phyloP scores from a whole-genome alignment of 1,139 yeast species.

The Kodamaea anthophila region DNA sequence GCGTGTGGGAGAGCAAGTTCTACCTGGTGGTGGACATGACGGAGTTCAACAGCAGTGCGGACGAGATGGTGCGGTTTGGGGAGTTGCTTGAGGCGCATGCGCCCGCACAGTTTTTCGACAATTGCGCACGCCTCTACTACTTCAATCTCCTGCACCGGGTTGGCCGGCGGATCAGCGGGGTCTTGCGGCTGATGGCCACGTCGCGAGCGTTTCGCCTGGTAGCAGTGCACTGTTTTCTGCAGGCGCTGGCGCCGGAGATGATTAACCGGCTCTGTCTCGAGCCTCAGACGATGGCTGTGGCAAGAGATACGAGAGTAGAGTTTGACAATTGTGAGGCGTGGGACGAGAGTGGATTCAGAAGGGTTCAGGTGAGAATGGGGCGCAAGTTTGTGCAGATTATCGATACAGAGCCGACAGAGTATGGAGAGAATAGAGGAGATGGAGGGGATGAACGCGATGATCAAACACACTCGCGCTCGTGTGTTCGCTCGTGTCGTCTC shows the following conservation, averaged over 20 bases:
- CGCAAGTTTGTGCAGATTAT: conserved; percentile 60
- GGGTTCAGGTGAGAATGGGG: conserved; percentile 65
- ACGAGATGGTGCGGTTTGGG: conserved; percentile 25
- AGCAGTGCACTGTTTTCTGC: conserved; percentile 32
- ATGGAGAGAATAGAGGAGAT: conserved; percentile 12
- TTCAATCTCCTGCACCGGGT: conserved; percentile 53
- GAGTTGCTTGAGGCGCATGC: conserved; percentile 33
- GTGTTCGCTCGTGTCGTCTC: conserved; percentile 32
- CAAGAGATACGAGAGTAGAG: conserved; percentile 55
- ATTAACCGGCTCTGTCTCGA: conserved; percentile 47
- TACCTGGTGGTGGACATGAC: conserved; percentile 67
- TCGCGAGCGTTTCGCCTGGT: conserved; percentile 15
- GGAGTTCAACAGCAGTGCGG: conserved; percentile 36
- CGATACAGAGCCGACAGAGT: conserved; percentile 23
- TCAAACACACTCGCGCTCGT: too few species aligned
- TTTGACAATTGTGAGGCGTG: conserved; percentile 52
- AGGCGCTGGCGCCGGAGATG: conserved; percentile 43
- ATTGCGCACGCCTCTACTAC: conserved; percentile 52
- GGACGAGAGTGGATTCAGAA: conserved; percentile 32
- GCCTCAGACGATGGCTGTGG: conserved; percentile 29
- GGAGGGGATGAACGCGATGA: background rate
- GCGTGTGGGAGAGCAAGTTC: conserved; percentile 68
- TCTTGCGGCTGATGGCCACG: conserved; percentile 16
- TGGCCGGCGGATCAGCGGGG: conserved; percentile 26
- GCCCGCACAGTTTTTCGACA: conserved; percentile 45